Conservation (phyloP, 169 alveolate genomes). For the Cryptosporidium ryanae region DNA sequence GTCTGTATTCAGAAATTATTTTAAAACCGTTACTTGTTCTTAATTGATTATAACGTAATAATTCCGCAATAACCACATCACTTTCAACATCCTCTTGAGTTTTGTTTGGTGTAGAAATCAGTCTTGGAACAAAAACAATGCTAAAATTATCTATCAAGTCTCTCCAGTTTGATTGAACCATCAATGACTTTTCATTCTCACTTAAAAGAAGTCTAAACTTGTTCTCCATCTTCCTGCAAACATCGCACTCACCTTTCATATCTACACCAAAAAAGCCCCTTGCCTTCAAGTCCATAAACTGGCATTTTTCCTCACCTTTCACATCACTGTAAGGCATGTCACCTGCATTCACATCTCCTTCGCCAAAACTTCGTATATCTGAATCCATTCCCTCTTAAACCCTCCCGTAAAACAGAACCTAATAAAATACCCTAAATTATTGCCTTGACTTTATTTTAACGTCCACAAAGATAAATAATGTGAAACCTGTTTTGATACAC, state of each 20-base stretch:
- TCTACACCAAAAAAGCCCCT: not conserved
- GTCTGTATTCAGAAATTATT: not conserved
- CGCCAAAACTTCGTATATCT: too few relatives aligned
- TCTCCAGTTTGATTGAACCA: conserved; percentile 80
- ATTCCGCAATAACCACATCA: conserved; percentile 56
- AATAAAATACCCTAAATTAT: too few relatives aligned
- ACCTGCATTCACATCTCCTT: too few relatives aligned
- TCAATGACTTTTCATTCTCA: conserved; percentile 39
- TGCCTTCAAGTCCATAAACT: not conserved
- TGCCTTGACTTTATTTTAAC: too few relatives aligned
- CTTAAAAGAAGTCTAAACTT: not conserved
- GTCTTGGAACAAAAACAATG: conserved; percentile 83
- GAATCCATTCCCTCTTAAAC: too few relatives aligned
- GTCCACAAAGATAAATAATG: too few relatives aligned
- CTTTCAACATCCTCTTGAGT: conserved; percentile 72
- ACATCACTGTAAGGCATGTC: too few relatives aligned
- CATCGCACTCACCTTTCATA: conserved; percentile 5
- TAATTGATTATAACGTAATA: conserved; percentile 37
- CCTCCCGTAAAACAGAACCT: too few relatives aligned
- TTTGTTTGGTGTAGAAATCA: conserved; percentile 80
- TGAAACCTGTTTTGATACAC: too few relatives aligned
- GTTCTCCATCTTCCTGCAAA: conserved; percentile 47
- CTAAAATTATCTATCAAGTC: conserved; percentile 82
- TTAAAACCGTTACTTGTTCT: conserved; percentile 26
- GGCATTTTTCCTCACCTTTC: not conserved